Evolutionary conservation across 441 rosid species (phyloP), one percentile per base, ranked within the genome.

Genomic region (Pelargonium citronellum): DNA sequence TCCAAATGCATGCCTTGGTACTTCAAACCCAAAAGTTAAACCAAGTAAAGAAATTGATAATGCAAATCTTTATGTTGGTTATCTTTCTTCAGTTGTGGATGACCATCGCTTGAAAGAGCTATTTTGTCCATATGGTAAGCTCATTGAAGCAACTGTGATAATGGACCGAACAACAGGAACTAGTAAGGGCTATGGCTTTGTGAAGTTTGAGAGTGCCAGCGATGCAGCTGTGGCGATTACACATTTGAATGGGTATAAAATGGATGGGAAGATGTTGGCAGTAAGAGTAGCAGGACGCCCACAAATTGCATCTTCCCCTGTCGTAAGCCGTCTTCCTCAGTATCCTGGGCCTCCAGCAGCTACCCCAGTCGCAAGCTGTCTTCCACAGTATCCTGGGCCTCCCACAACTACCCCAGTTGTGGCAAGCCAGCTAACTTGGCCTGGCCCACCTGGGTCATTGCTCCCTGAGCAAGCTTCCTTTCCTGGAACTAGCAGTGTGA

Each of bases 31-130:
- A 27, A 66, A 37, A 5, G 16, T 27, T 46, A 47, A 71, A 47
- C 65, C 37, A 22, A 61, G 39, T 10, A 61, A 61, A 24, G 65
- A 61, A 61, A 58, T 47, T 27, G 68, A 71, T 37, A 47, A 43
- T 39, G 74, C 66, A 67, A 67, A 19, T 63, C 79, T 75, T 15
- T 71, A 13, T 20, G 60, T 75, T 55, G 74, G 65, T 70, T 58
- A 67, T 55, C 71, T 75, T 4, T 73, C 78, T 69, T 60, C 66
- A 24, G 5, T 49, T n/a, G 63, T 74, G 30, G 78, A 75, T 66
- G 78, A 70, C 22, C 63, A 30, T 44, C 73, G 37, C 27, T 53
- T 75, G 73, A 69, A 66, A 20, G 65, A 61, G 27, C 16, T 61
- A 24, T 61, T 61, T 61, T 61, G 39, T 61, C 65, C 65, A 61